phyloP scores from a whole-genome alignment of 2,329 filamentous ascomycete species.

The Colletotrichum sp. region DNA sequence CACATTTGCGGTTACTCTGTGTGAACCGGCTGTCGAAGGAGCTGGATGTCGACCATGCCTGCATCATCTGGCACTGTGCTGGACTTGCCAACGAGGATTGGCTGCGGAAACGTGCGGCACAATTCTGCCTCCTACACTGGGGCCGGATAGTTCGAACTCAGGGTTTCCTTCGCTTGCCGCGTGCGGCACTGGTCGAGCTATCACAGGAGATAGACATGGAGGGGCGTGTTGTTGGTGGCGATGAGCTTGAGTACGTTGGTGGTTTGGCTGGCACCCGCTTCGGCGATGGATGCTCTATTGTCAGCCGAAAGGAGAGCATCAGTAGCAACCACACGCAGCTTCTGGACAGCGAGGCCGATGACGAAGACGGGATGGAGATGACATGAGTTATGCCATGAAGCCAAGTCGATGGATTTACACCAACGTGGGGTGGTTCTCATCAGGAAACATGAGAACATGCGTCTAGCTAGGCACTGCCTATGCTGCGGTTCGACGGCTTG shows the following conservation, averaged over 20 bases:
- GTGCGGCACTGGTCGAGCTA: slow-evolving; percentile 82
- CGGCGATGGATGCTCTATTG: slow-evolving; percentile 40
- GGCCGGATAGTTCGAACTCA: slow-evolving; percentile 89
- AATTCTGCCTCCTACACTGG: slow-evolving; percentile 93
- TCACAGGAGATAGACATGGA: slow-evolving; percentile 94
- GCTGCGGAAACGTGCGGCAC: slow-evolving; percentile 86
- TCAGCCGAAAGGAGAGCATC: slow-evolving; percentile 62
- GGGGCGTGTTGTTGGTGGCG: slow-evolving; percentile 86
- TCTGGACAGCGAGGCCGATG: slow-evolving; percentile 62
- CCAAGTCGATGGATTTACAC: not conserved
- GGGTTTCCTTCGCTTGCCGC: slow-evolving; percentile 82
- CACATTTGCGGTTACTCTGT: slow-evolving; percentile 86
- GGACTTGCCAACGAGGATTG: slow-evolving; percentile 90
- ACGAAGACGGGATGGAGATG: slow-evolving; percentile 69
- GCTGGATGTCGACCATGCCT: slow-evolving; percentile 92
- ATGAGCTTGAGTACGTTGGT: slow-evolving; percentile 72
- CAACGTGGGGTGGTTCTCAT: not conserved
- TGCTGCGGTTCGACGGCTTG: not conserved
- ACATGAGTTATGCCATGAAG: slow-evolving; percentile 27
- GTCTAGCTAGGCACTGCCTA: not conserved
- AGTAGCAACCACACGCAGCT: slow-evolving; percentile 64
- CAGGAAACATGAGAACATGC: no score
- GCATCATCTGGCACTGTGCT: slow-evolving; percentile 94
- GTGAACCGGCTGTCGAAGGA: slow-evolving; percentile 90
- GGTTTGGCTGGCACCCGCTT: slow-evolving; percentile 54